Evolutionary conservation across 2,329 filamentous ascomycete genomes (phyloP).

Genomic region (Ophiostoma novo-ulmi): DNA sequence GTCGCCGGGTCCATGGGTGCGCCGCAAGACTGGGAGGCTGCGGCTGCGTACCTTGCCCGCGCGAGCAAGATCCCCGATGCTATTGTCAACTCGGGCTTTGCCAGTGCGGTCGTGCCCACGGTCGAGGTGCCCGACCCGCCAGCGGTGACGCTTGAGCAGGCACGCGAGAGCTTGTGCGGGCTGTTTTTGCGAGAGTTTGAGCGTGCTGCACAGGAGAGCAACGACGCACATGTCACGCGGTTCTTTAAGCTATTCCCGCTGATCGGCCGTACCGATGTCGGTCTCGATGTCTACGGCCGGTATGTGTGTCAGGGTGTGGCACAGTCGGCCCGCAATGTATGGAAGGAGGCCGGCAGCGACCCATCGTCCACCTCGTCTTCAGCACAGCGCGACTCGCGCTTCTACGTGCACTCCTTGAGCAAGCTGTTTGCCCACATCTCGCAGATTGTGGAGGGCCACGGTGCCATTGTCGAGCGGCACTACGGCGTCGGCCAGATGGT

Average conservation of each 20-base stretch:
- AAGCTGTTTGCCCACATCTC: conserved; percentile 96
- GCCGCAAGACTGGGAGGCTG: conserved; percentile 97
- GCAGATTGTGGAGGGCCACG: conserved; percentile 89
- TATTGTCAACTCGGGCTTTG: conserved; percentile 79
- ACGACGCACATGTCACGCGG: conserved; percentile 81
- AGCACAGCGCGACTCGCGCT: conserved; percentile 65
- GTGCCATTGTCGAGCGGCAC: conserved; percentile 84
- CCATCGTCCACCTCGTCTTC: background rate
- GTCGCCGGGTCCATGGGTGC: conserved; percentile 96
- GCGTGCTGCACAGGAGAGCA: conserved; percentile 78
- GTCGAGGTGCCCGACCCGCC: conserved; percentile 93
- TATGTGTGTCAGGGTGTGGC: conserved; percentile 97
- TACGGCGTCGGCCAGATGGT: conserved; percentile 93
- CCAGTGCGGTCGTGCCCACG: conserved; percentile 86
- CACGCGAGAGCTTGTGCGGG: conserved; percentile 82
- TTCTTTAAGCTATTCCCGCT: conserved; percentile 98
- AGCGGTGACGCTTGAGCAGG: conserved; percentile 76
- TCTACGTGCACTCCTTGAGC: conserved; percentile 86
- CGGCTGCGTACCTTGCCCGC: conserved; percentile 80
- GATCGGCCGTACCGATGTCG: conserved; percentile 82
- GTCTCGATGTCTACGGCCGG: conserved; percentile 87
- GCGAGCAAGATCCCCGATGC: conserved; percentile 74
- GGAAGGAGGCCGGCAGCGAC: conserved; percentile 51
- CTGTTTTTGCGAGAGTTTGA: conserved; percentile 94
- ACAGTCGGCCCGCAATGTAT: conserved; percentile 69